phyloP scores from a whole-genome alignment of 225 moss, liverwort and hornwort genomes.

The Physcomitrellopsis africana region DNA sequence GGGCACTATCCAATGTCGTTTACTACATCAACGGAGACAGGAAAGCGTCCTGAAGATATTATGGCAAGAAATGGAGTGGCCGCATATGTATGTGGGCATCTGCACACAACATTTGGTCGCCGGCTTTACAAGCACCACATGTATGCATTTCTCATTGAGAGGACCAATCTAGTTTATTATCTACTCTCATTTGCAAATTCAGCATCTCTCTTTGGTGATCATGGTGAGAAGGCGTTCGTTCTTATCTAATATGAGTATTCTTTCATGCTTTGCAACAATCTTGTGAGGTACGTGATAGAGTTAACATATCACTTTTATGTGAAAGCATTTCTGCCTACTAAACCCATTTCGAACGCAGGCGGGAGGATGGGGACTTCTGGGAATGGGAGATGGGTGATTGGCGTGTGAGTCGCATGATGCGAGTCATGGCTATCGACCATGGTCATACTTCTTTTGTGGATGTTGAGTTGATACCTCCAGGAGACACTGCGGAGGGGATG shows the following conservation, averaged over 20 bases:
- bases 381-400: constrained; percentile 99
- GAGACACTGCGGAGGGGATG: constrained; percentile 46
- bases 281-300: background rate
- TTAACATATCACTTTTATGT: background rate
- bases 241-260: background rate
- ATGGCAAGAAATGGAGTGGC: constrained; percentile 68
- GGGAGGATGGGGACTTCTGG: constrained; percentile 71
- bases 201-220: background rate
- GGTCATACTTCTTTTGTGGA: constrained; percentile 86
- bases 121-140: constrained; percentile 79
- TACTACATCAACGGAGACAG: constrained; percentile 72
- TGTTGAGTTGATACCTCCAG: constrained; percentile 54
- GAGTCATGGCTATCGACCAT: constrained; percentile 79
- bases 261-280: background rate
- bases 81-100: constrained; percentile 84
- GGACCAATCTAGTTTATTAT: background rate
- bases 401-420: constrained; percentile 87
- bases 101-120: constrained; percentile 84
- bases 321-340: background rate
- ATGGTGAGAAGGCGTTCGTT: background rate
- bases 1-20: constrained; percentile 97
- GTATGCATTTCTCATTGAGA: constrained; percentile 24
- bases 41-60: constrained; percentile 67
- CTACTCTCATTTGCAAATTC: constrained; percentile 1
- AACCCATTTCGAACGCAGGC: constrained; percentile 24